Percentiles rank a stretch among this genome's conserved stretches.
These are phyloP conservation scores for Boletus vermiculosoides DNA, from an alignment of 768 basidiomycete species.

Conservation along the genomic window DNA sequence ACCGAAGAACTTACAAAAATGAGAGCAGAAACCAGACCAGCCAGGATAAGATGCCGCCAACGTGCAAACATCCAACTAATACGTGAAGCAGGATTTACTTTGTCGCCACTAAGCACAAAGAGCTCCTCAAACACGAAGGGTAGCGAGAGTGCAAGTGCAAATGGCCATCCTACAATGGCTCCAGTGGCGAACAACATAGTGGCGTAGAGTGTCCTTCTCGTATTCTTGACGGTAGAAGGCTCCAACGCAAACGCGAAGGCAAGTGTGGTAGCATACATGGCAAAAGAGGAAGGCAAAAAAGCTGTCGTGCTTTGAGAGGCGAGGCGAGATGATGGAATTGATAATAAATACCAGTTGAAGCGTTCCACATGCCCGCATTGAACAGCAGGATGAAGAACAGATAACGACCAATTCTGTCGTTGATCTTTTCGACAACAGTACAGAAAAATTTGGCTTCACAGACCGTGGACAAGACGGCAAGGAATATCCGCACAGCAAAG, in stretches of 20 bases:
- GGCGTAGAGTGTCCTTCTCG: constrained; percentile 58
- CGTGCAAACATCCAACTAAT: constrained; percentile 59
- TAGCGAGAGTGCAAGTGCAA: constrained; percentile 80
- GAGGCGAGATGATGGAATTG: neutral
- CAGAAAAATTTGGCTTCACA: constrained; percentile 85
- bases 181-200: constrained; percentile 76
- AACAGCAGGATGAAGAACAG: constrained; percentile 81
- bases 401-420: constrained; percentile 91
- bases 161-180: constrained; percentile 95
- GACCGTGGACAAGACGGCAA: constrained; percentile 69
- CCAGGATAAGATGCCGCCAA: constrained; percentile 53
- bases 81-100: constrained; percentile 45
- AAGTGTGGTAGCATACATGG: constrained; percentile 84
- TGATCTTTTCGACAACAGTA: constrained; percentile 75
- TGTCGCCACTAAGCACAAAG: constrained; percentile 71
- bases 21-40: constrained; percentile 55
- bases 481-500: constrained; percentile 80
- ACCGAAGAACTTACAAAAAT: constrained; percentile 52
- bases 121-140: constrained; percentile 92
- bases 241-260: constrained; percentile 71
- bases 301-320: constrained; percentile 46
- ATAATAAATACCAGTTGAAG: constrained; percentile 61
- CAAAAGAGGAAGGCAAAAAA: constrained; percentile 92
- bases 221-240: constrained; percentile 53
- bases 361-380: constrained; percentile 95